Conservation (phyloP, 805 yeast genomes). For the Candida pseudoglaebosa region DNA sequence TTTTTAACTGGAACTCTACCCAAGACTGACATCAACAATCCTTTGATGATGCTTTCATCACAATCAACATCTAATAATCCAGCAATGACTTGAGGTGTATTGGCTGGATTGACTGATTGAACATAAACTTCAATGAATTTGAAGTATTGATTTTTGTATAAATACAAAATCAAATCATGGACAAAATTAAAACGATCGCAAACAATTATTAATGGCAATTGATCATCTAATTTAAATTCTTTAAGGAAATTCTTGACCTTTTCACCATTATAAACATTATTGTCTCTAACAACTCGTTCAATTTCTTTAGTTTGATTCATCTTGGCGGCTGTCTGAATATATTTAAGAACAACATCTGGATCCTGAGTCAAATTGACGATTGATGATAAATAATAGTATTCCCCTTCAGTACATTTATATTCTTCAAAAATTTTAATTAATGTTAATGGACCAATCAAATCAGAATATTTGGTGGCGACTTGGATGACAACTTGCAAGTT, state of each 20-base stretch:
- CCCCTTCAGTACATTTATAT: conserved; percentile 87
- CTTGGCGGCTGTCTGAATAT: conserved; percentile 90
- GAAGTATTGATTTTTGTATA: conserved; percentile 93
- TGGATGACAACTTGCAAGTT: conserved; percentile 92
- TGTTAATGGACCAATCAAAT: conserved; percentile 79
- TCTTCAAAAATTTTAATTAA: conserved; percentile 92
- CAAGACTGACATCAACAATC: conserved; percentile 73
- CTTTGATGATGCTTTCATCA: conserved; percentile 83
- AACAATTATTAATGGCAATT: conserved; percentile 91
- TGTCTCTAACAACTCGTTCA: conserved; percentile 92
- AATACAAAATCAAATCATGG: conserved; percentile 87
- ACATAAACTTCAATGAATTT: conserved; percentile 97
- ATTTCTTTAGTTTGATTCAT: conserved; percentile 89
- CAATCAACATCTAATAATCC: conserved; percentile 96
- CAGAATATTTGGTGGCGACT: conserved; percentile 95
- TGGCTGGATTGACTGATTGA: conserved; percentile 94
- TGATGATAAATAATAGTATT: conserved; percentile 88
- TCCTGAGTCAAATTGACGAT: conserved; percentile 93
- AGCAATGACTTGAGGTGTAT: conserved; percentile 95
- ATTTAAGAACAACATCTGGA: conserved; percentile 92
- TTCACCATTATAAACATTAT: conserved; percentile 92
- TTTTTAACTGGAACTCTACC: conserved; percentile 93
- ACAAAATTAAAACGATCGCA: conserved; percentile 90
- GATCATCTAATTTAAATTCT: conserved; percentile 91
- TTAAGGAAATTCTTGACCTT: conserved; percentile 95